Percentiles rank a stretch among this genome's conserved stretches.
These are phyloP conservation scores for Viola pubescens DNA, from an alignment of 441 rosid species.

Conservation along the genomic window DNA sequence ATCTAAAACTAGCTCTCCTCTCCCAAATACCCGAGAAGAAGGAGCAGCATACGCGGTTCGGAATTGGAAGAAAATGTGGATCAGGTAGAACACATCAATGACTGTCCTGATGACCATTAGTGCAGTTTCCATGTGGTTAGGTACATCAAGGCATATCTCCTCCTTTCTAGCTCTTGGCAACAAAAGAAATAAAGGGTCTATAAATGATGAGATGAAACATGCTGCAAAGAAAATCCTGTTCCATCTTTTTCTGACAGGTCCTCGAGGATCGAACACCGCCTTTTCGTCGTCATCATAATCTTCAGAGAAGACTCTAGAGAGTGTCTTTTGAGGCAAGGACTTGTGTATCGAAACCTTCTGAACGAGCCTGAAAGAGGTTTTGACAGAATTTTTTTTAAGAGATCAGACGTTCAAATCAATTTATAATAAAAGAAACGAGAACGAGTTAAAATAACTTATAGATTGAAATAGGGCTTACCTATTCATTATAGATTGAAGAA, in stretches of 20 bases:
- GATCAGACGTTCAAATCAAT: no score
- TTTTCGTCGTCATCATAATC: slow-evolving; percentile 34
- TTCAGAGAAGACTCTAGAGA: slow-evolving; percentile 52
- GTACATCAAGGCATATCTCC: slow-evolving; percentile 29
- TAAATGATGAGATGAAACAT: slow-evolving; percentile 41
- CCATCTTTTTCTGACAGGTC: slow-evolving; percentile 33
- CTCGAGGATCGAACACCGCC: slow-evolving; percentile 42
- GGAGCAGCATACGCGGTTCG: slow-evolving; percentile 55
- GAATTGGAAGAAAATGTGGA: slow-evolving; percentile 38
- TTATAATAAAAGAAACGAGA: no score
- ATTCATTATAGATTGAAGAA: no score
- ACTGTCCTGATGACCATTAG: slow-evolving; percentile 34
- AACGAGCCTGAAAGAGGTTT: background rate
- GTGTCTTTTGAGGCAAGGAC: slow-evolving; percentile 19
- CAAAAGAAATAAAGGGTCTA: slow-evolving; percentile 52
- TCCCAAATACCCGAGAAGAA: slow-evolving; percentile 56
- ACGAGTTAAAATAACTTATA: no score
- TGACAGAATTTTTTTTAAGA: no score
- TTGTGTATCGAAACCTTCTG: slow-evolving; percentile 17
- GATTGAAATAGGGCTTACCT: no score
- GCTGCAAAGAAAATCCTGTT: slow-evolving; percentile 48
- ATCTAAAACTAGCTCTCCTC: slow-evolving; percentile 57
- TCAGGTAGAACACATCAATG: slow-evolving; percentile 38
- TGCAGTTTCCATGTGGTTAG: slow-evolving; percentile 26
- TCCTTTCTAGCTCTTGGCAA: slow-evolving; percentile 27